These are phyloP conservation scores for Farysia itapuensis DNA, from an alignment of 1,284 basidiomycete genomes.

Conservation along the genomic window DNA sequence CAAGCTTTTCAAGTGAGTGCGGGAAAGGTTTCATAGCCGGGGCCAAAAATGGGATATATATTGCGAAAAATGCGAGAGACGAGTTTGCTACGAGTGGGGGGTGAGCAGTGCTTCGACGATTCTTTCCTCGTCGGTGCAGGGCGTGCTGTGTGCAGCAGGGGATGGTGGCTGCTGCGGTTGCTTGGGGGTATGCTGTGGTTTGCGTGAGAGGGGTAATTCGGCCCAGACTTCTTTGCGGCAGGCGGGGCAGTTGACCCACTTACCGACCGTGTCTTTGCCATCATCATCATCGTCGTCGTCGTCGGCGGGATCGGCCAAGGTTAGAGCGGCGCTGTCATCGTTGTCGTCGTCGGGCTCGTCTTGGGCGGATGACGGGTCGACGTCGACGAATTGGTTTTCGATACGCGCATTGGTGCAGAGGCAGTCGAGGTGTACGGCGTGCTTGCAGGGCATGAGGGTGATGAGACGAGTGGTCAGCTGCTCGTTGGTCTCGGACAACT, in stretches of 20 bases:
- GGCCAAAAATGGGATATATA: no score
- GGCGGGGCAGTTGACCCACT: conserved; percentile 52
- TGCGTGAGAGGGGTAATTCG: conserved; percentile 33
- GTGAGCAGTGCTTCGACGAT: not conserved
- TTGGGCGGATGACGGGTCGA: conserved; percentile 1
- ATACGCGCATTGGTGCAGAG: conserved; percentile 49
- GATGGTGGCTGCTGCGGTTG: no score
- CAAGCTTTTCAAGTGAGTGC: no score
- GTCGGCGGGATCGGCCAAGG: not conserved
- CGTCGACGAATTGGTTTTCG: conserved; percentile 12
- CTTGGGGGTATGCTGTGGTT: conserved; percentile 7
- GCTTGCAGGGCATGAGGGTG: conserved; percentile 46
- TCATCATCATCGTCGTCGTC: conserved; percentile 1
- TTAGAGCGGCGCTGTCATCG: conserved; percentile 1
- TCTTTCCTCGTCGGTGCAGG: not conserved
- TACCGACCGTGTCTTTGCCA: conserved; percentile 31
- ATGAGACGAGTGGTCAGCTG: conserved; percentile 31
- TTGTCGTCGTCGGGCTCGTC: conserved; percentile 17
- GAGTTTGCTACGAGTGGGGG: no score
- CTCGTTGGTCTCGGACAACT: conserved; percentile 16
- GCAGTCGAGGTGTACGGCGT: conserved; percentile 54
- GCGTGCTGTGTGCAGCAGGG: not conserved
- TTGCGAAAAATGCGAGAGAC: no score
- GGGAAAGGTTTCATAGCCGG: no score
- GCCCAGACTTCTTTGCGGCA: conserved; percentile 55